These are phyloP conservation scores for Corymbia citriodora DNA, from an alignment of 441 rosid genomes.

Conservation along the genomic window DNA sequence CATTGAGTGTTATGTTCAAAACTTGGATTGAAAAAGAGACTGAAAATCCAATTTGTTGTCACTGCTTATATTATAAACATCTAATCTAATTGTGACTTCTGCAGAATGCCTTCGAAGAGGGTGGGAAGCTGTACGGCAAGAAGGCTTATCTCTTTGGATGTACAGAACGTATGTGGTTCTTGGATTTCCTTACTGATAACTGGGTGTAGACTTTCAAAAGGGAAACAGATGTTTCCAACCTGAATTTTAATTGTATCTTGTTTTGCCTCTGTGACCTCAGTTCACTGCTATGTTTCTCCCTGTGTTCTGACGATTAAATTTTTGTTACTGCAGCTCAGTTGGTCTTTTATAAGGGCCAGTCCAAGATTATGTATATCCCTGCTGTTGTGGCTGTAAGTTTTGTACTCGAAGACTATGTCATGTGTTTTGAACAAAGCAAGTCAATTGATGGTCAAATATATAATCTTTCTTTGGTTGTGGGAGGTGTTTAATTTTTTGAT, in stretches of 20 bases:
- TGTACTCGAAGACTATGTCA: background rate
- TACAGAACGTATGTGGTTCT: conserved; percentile 81
- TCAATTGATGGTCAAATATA: background rate
- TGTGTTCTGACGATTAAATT: background rate
- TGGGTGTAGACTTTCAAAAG: background rate
- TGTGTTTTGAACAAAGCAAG: background rate
- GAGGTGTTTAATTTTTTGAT: background rate
- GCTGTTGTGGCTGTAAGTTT: conserved; percentile 82
- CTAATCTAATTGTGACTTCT: background rate
- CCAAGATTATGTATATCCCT: conserved; percentile 58
- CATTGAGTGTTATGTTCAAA: background rate
- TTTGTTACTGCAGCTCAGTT: conserved; percentile 69
- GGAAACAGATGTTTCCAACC: background rate
- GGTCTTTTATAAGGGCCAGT: conserved; percentile 47
- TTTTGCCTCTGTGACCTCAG: background rate
- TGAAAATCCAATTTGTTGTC: background rate
- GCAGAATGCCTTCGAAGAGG: conserved; percentile 93
- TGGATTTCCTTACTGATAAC: background rate
- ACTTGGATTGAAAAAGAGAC: background rate
- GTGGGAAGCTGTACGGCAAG: conserved; percentile 67
- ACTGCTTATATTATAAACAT: background rate
- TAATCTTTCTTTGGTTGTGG: background rate
- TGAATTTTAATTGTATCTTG: background rate
- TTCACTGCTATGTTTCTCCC: background rate
- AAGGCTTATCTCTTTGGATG: conserved; percentile 83